phyloP scores from a whole-genome alignment of 2,329 filamentous ascomycete genomes.

The Alternaria ventricosa region DNA sequence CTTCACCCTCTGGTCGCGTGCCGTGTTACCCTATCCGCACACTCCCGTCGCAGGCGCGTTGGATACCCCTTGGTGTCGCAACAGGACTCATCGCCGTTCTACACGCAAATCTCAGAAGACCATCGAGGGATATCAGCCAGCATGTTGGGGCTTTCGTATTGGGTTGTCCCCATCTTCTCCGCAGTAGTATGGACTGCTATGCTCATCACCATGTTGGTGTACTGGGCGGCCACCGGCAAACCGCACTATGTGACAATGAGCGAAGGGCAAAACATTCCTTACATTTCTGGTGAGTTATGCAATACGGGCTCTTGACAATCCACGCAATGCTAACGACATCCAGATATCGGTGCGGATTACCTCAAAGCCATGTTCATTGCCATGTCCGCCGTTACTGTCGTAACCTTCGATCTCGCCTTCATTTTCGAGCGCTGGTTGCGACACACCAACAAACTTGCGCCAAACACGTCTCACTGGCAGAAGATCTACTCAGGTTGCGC shows the following conservation, averaged over 20 bases:
- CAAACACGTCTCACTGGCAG: conserved; percentile 70
- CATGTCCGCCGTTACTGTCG: conserved; percentile 72
- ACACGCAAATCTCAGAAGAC: background rate
- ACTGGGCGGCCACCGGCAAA: conserved; percentile 68
- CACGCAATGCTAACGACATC: conserved; percentile 26
- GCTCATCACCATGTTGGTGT: conserved; percentile 72
- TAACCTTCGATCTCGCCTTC: conserved; percentile 83
- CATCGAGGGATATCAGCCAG: conserved; percentile 3
- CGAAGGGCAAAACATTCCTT: conserved; percentile 66
- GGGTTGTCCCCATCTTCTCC: conserved; percentile 73
- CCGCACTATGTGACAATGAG: conserved; percentile 68
- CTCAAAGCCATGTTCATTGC: conserved; percentile 82
- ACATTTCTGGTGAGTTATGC: conserved; percentile 67
- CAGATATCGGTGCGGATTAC: conserved; percentile 63
- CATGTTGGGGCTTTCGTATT: conserved; percentile 55
- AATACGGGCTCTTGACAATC: background rate
- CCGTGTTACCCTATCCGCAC: conserved; percentile 1
- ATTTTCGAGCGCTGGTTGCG: conserved; percentile 83
- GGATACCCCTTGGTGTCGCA: background rate
- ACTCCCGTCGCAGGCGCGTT: conserved; percentile 7
- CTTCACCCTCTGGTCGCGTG: conserved; percentile 7
- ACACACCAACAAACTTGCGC: conserved; percentile 77
- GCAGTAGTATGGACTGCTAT: conserved; percentile 61
- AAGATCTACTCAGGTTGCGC: conserved; percentile 67
- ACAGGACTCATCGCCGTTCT: background rate